Evolutionary conservation across 495 filamentous ascomycete species (phyloP).

Genomic region (Symbiotaphrina buchneri): DNA sequence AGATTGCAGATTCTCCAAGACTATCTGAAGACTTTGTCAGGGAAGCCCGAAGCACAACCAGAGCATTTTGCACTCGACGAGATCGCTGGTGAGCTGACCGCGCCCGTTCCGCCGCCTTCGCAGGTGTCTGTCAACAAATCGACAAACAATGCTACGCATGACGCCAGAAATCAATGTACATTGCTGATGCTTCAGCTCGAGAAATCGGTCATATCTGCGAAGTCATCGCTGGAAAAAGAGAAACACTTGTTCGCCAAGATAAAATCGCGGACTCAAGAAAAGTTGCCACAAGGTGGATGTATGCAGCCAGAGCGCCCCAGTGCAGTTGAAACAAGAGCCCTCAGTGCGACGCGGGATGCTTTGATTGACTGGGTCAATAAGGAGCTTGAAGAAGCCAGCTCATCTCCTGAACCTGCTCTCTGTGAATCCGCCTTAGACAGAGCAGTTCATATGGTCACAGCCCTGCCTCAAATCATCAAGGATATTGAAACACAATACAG

Average conservation of each 20-base stretch:
- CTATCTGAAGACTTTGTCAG: conserved; percentile 16
- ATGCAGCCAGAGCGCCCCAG: conserved; percentile 22
- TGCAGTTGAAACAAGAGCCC: too few species aligned
- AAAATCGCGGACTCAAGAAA: conserved; percentile 6
- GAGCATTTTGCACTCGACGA: conserved; percentile 22
- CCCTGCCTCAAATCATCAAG: conserved; percentile 7
- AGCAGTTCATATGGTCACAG: conserved; percentile 17
- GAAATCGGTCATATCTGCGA: conserved; percentile 38
- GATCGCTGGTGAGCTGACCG: conserved; percentile 17
- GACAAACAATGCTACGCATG: conserved; percentile 16
- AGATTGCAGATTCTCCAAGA: conserved; percentile 29
- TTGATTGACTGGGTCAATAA: conserved; percentile 53
- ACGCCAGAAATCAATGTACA: too few species aligned
- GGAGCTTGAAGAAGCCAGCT: conserved; percentile 30
- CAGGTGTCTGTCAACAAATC: conserved; percentile 19
- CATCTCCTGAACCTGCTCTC: too few species aligned
- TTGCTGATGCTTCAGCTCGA: conserved; percentile 39
- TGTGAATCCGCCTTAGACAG: too few species aligned
- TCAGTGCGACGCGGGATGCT: conserved; percentile 33
- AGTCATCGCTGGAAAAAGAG: conserved; percentile 34
- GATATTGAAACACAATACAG: conserved; percentile 16
- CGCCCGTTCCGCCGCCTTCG: conserved; percentile 18
- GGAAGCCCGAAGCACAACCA: conserved; percentile 18
- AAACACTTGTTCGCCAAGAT: conserved; percentile 32
- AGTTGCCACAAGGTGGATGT: conserved; percentile 13